Conservation (phyloP, 148 eudicot species). For the Cornus suecica region DNA sequence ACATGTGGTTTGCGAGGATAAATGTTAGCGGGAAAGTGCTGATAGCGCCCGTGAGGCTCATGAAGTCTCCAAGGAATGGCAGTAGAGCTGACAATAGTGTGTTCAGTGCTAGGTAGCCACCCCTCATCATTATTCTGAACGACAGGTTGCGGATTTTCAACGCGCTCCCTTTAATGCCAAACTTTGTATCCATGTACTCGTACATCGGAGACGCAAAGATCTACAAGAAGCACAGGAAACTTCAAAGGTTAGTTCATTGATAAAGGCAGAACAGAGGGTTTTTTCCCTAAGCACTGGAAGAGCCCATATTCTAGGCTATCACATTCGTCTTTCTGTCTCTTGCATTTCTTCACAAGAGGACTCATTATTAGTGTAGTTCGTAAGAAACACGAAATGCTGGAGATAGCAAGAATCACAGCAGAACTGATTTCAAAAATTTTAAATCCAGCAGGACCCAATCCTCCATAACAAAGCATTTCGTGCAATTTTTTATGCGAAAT, state of each 20-base stretch:
- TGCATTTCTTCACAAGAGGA: no score
- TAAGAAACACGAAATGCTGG: no score
- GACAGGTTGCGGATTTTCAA: constrained; percentile 46
- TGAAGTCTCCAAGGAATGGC: constrained; percentile 94
- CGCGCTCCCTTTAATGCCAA: constrained; percentile 67
- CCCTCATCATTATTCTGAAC: constrained; percentile 59
- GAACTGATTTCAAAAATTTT: background rate
- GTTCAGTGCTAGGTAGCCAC: constrained; percentile 69
- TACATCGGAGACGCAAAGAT: constrained; percentile 98
- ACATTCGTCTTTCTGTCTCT: no score
- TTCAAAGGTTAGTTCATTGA: constrained; percentile 2
- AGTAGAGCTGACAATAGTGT: constrained; percentile 73
- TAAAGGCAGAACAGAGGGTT: background rate
- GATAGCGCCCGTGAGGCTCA: constrained; percentile 95
- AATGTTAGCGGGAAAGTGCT: constrained; percentile 94
- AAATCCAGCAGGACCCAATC: background rate
- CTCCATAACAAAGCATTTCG: background rate
- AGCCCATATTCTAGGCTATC: no score
- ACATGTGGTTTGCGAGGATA: constrained; percentile 95
- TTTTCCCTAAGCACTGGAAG: background rate
- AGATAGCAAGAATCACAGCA: background rate
- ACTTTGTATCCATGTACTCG: constrained; percentile 86
- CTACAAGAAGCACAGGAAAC: constrained; percentile 31
- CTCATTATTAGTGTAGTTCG: no score
- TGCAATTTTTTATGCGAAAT: no score